phyloP scores from a whole-genome alignment of 306 rosid species.

The Adenanthera pavonina region DNA sequence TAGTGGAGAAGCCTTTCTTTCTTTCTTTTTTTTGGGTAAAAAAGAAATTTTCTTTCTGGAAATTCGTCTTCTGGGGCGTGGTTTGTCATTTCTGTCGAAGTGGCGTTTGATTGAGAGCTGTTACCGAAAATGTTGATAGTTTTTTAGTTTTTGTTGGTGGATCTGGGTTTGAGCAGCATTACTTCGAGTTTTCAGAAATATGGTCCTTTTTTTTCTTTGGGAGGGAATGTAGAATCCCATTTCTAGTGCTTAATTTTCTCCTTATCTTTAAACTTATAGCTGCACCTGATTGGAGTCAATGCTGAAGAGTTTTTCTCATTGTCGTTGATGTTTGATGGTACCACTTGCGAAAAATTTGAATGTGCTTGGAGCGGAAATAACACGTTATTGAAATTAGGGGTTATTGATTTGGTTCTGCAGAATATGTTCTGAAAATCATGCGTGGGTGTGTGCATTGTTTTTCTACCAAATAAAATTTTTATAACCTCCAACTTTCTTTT shows the following conservation, averaged over 20 bases:
- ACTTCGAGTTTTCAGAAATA: background rate
- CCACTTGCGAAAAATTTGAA: background rate
- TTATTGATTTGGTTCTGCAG: background rate
- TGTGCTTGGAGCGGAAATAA: background rate
- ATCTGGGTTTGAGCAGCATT: slow-evolving; percentile 24
- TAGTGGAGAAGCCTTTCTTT: background rate
- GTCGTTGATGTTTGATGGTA: background rate
- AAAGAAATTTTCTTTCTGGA: background rate
- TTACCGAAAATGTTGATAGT: background rate
- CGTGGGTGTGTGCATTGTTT: background rate
- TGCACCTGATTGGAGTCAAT: background rate
- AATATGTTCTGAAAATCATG: background rate
- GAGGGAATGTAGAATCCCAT: background rate
- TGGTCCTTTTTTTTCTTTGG: background rate
- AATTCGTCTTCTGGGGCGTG: no score
- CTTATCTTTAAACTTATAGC: background rate
- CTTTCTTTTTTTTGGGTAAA: background rate
- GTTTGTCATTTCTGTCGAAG: background rate
- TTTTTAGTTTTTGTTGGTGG: background rate
- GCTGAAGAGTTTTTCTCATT: background rate
- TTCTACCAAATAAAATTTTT: background rate
- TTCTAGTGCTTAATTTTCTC: background rate
- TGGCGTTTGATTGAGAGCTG: background rate
- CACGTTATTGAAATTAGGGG: background rate
- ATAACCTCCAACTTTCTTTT: background rate